A percentile compares a stretch with the other conserved stretches of the same genome.
Conservation (phyloP, 2,329 filamentous ascomycete species). For the Claviceps lovelessii region DNA sequence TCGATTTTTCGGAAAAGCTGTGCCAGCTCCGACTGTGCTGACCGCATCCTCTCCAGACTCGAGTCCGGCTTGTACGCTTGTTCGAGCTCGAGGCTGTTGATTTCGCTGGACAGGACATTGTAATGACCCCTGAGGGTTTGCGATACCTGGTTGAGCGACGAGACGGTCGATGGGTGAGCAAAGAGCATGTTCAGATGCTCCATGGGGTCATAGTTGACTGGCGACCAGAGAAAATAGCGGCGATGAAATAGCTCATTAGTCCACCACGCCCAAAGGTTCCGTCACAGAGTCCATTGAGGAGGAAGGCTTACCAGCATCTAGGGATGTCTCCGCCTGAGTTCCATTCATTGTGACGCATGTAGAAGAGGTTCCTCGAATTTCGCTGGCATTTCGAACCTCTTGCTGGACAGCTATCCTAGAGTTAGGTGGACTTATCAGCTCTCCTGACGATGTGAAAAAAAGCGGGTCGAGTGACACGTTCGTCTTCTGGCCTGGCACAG, state of each 20-base stretch:
- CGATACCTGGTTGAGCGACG: conserved; percentile 62
- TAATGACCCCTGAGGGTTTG: conserved; percentile 59
- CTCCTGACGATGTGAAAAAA: neutral
- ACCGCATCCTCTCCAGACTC: conserved; percentile 80
- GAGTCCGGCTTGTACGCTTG: conserved; percentile 79
- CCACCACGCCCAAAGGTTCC: neutral
- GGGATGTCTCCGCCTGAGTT: conserved; percentile 18
- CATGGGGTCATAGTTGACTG: conserved; percentile 77
- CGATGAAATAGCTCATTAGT: neutral
- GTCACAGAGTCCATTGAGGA: neutral
- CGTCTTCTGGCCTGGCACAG: neutral
- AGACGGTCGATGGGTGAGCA: conserved; percentile 71
- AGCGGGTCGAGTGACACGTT: neutral
- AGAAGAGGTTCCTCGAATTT: neutral
- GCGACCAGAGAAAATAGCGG: neutral
- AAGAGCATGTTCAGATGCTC: conserved; percentile 89
- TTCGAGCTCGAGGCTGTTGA: conserved; percentile 55
- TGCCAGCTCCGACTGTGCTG: conserved; percentile 76
- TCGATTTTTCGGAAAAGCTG: conserved; percentile 92
- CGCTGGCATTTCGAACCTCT: neutral
- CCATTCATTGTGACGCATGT: conserved; percentile 25
- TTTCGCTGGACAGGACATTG: conserved; percentile 67
- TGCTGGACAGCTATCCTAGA: neutral
- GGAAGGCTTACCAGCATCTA: conserved; percentile 29
- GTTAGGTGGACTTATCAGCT: no score